Base-by-base conservation (phyloP, 148 eudicot species). In the Chenopodium quinoa region DNA sequence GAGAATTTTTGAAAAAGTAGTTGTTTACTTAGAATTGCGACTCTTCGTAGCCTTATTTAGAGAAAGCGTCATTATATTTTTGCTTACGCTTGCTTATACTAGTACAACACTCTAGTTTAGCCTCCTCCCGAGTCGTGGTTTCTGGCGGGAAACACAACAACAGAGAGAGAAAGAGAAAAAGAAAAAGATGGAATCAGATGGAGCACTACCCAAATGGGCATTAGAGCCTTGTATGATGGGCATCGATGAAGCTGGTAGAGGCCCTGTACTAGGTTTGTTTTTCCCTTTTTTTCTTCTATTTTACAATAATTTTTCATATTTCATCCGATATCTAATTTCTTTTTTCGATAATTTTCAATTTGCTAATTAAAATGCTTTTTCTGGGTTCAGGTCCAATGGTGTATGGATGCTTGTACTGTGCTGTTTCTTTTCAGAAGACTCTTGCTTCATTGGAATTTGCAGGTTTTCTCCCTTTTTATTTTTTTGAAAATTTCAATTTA, bases 191-290 rank as follows among this genome's bases (percentile, higher is more conserved):
- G 91, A 84, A 23, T 74, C 88, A 10, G 91, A 86, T 31, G 84
- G 72, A 22, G 25, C 40, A 54, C 20, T 86, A 44, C 92, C 92
- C 29, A 84, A 88, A 77, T 93, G 99, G 99, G 97, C 93, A 69
- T 82, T 87, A 25, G 85, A 88, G 83, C 94, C 97, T 64, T 96
- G 98, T 87, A 90, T 96, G 6, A 91, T 96, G 98, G 99, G 99
- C 63, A 95, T 96, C 81, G 99, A 96, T 77, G 99, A 96, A 89
- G 99, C 99, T 84, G 99, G 99, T 34, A 90, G 99, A 66, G 99
- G 99, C 82, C 99, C 99, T 72, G 99, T 93, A 82, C 87, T 96
- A 89, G 99, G 99, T 91, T 84, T 79, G 40, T 13, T 82, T 77
- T 65, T 46, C 72, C 37, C 65, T 8, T 81, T 11, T 13, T 17